Percentiles rank a stretch among this genome's conserved stretches.
These are phyloP conservation scores for Rhinocladiella similis DNA, from an alignment of 2,329 filamentous ascomycete genomes.

Conservation along the genomic window DNA sequence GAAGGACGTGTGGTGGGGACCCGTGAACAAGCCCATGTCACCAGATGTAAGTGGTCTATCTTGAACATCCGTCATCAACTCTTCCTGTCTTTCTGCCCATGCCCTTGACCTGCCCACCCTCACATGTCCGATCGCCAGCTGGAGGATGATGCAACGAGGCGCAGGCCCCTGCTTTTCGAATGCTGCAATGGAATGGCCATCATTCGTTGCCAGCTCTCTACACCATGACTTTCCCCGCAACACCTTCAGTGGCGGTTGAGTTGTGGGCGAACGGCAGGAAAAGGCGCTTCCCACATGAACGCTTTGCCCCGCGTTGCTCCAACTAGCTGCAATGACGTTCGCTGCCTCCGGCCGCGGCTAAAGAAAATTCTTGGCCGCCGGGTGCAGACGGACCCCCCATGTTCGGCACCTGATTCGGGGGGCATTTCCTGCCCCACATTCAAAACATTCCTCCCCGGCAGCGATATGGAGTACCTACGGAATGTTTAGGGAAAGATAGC, in stretches of 20 bases:
- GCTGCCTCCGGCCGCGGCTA: conserved; percentile 8
- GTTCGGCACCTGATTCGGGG: conserved; percentile 4
- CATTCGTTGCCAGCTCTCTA: background rate
- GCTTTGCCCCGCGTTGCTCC: conserved; percentile 20
- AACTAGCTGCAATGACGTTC: conserved; percentile 16
- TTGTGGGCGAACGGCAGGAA: background rate
- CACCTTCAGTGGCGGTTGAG: background rate
- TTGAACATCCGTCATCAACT: conserved; percentile 17
- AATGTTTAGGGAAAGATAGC: conserved; percentile 6
- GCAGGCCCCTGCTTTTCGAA: background rate
- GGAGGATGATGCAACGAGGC: background rate
- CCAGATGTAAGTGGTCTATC: conserved; percentile 71
- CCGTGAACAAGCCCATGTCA: conserved; percentile 98
- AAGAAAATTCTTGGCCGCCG: conserved; percentile 15
- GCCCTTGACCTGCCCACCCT: conserved; percentile 25
- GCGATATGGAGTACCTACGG: conserved; percentile 3
- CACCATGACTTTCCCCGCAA: background rate
- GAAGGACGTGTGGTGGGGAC: conserved; percentile 97
- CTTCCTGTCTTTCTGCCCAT: conserved; percentile 18
- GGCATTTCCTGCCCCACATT: background rate
- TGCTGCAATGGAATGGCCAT: background rate
- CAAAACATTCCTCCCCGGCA: background rate
- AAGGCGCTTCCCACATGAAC: background rate
- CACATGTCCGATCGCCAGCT: background rate
- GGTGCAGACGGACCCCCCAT: conserved; percentile 10